phyloP scores from a whole-genome alignment of 768 basidiomycete genomes.

The Hygrophorus pudorinus region DNA sequence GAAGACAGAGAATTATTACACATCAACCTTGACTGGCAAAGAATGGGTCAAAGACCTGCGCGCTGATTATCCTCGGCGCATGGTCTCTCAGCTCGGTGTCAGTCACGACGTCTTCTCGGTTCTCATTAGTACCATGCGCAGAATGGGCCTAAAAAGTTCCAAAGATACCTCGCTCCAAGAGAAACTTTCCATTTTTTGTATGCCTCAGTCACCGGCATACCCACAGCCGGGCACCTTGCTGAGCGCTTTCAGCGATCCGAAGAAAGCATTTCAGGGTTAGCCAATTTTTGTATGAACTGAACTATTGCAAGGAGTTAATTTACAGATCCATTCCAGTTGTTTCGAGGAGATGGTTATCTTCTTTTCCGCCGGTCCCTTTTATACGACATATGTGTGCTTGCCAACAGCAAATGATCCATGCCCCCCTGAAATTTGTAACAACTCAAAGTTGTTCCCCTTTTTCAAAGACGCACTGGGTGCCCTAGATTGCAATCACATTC shows the following conservation, averaged over 20 bases:
- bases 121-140: neutral
- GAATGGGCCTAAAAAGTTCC: constrained; percentile 19
- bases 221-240: no score
- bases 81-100: constrained; percentile 1
- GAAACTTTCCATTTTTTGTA: no score
- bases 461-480: constrained; percentile 24
- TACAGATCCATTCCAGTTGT: constrained; percentile 7
- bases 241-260: no score
- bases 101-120: neutral
- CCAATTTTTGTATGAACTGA: constrained; percentile 6
- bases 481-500: constrained; percentile 23
- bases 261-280: no score
- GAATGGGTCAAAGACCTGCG: constrained; percentile 14
- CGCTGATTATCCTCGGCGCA: constrained; percentile 11
- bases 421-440: constrained; percentile 12
- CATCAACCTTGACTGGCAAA: constrained; percentile 11
- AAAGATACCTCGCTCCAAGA: constrained; percentile 14
- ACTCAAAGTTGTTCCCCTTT: constrained; percentile 22
- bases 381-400: constrained; percentile 12
- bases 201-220: no score
- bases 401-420: constrained; percentile 11
- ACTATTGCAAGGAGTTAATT: constrained; percentile 1
- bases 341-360: constrained; percentile 9
- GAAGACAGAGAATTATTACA: no score
- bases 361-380: constrained; percentile 12